A percentile compares a stretch with the other conserved stretches of the same genome.
Conservation (phyloP, 768 basidiomycete genomes). For the Panellus pusillus region DNA sequence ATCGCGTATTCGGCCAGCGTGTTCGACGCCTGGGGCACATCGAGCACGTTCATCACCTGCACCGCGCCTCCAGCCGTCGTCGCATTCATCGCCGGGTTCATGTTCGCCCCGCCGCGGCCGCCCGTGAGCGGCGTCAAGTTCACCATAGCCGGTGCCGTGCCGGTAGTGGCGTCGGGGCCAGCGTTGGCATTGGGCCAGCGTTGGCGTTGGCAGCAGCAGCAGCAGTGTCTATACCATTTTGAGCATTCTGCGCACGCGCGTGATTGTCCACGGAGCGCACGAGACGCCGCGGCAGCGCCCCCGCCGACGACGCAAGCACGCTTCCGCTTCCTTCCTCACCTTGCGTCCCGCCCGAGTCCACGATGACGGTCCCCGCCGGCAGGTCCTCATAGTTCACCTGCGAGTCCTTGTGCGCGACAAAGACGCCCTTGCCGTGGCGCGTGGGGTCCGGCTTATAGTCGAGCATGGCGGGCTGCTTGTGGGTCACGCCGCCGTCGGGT, state of each 20-base stretch:
- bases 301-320: constrained; percentile 13
- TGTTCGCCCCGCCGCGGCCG: constrained; percentile 44
- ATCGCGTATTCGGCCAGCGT: constrained; percentile 64
- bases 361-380: constrained; percentile 56
- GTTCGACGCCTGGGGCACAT: constrained; percentile 54
- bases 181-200: constrained; percentile 4
- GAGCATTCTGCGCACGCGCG: background rate
- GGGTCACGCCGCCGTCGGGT: constrained; percentile 73
- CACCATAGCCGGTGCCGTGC: constrained; percentile 45
- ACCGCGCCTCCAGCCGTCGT: constrained; percentile 49
- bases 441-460: constrained; percentile 79
- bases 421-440: constrained; percentile 86
- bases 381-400: constrained; percentile 51
- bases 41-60: constrained; percentile 77
- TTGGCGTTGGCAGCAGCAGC: too few species aligned
- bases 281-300: constrained; percentile 18
- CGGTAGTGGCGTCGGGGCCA: constrained; percentile 12
- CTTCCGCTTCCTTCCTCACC: constrained; percentile 37
- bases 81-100: constrained; percentile 75
- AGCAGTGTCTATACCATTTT: constrained; percentile 18
- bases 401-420: constrained; percentile 60
- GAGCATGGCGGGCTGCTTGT: constrained; percentile 53
- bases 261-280: constrained; percentile 27
- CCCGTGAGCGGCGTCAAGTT: constrained; percentile 51
- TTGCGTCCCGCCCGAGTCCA: constrained; percentile 41